Evolutionary conservation across 2,329 filamentous ascomycete species (phyloP), one percentile per base, ranked within the genome.

Genomic region (Ustilaginoidea virens): DNA sequence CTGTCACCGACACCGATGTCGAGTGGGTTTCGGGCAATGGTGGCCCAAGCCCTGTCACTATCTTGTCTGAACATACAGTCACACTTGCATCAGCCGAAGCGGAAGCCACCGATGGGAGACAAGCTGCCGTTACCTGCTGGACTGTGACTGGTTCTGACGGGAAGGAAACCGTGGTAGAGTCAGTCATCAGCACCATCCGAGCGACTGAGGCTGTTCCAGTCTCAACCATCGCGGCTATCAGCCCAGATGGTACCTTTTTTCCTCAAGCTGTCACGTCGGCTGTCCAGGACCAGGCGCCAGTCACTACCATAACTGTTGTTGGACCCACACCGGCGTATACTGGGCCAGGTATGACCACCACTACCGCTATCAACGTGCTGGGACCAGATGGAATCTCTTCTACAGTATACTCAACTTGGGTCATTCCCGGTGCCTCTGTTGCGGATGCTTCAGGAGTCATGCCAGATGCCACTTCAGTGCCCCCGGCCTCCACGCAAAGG

Each of bases 101-200:
- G 8, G 26, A 31, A 8, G 23, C 23, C 3, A 27, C 32, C 3
- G 31, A 23, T 8, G 17, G 13, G 7, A 23, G 15, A 9, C 29
- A 19, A 7, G 25, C 39, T 11, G 26, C 34, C 18, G 35, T 40
- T 18, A 39, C 36, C 21, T 39, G 38, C 32, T 39, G 32, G 33
- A 40, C 38, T 4, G 13, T 37, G 12, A 30, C 38, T 15, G 38
- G 38, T 9, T 13, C 37, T 16, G 38, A 40, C 17, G 38, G 38
- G 19, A 39, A 34, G 25, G 43, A 47, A 8, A 55, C 51, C 6
- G 39, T 52, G 11, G 33, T 55, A 11, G 46, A 54, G 26, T 52
- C 50, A 7, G 47, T 45, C 16, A 12, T 29, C 23, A 21, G 17
- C 23, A 31, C 34, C n/a, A 21, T 10, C 7, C 23, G 21, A 19